Percentiles rank a stretch among this genome's conserved stretches.
Conservation (phyloP, 768 basidiomycete genomes). For the Neoboletus brunneissimus region DNA sequence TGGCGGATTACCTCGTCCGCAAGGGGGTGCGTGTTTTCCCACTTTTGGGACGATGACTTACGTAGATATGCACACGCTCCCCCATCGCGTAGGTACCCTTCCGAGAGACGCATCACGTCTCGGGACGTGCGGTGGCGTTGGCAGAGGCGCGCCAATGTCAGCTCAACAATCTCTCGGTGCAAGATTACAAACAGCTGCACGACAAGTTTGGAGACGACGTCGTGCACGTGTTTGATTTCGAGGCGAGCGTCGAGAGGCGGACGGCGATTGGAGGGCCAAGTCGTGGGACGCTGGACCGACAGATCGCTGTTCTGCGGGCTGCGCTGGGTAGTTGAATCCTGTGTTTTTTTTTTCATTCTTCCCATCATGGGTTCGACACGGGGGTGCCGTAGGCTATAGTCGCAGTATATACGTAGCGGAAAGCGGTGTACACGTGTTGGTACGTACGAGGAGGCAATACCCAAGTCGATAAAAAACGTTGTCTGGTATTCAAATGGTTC, state of each 20-base stretch:
- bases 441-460: not conserved
- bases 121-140: constrained; percentile 92
- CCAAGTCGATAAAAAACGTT: not conserved
- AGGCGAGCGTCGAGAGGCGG: constrained; percentile 89
- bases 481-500: not conserved
- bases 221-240: constrained; percentile 86
- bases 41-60: not conserved
- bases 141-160: constrained; percentile 82
- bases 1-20: constrained; percentile 97
- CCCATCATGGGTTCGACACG: not conserved
- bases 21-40: constrained; percentile 75
- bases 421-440: not conserved
- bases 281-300: constrained; percentile 76
- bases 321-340: constrained; percentile 39
- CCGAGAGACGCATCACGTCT: constrained; percentile 98
- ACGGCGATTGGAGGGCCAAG: constrained; percentile 92
- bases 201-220: constrained; percentile 82
- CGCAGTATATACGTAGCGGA: not conserved
- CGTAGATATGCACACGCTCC: not conserved
- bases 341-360: not conserved
- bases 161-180: constrained; percentile 73
- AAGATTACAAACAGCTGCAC: constrained; percentile 76
- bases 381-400: not conserved
- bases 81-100: constrained; percentile 74
- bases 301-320: constrained; percentile 73